These are phyloP conservation scores for Boletellus deceptivus DNA, from an alignment of 1,284 basidiomycete genomes.

Conservation along the genomic window DNA sequence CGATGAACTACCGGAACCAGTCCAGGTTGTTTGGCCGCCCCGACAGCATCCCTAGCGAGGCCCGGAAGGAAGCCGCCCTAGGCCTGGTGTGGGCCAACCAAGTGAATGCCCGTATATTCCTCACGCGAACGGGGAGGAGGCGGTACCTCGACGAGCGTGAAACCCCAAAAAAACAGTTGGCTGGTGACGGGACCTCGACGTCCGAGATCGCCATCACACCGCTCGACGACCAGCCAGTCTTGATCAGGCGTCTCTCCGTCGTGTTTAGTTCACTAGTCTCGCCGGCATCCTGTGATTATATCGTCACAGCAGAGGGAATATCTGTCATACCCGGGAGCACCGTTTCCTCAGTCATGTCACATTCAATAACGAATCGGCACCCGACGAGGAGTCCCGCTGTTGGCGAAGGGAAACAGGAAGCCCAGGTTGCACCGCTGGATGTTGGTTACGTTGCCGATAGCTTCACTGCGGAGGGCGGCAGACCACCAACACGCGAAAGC, in stretches of 20 bases:
- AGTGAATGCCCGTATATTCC: conserved; percentile 79
- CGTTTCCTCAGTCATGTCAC: conserved; percentile 4
- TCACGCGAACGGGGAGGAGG: conserved; percentile 72
- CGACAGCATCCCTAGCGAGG: conserved; percentile 53
- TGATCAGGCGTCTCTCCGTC: conserved; percentile 65
- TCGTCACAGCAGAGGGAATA: conserved; percentile 64
- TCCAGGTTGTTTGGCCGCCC: conserved; percentile 73
- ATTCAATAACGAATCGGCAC: neutral
- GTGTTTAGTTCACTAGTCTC: conserved; percentile 70
- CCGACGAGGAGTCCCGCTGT: neutral
- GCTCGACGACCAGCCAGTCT: conserved; percentile 37
- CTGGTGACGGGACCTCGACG: neutral
- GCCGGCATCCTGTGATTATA: conserved; percentile 66
- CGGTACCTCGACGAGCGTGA: conserved; percentile 47
- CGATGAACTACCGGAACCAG: conserved; percentile 63
- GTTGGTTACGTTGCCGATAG: conserved; percentile 35
- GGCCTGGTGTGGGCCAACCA: conserved; percentile 92
- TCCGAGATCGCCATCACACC: conserved; percentile 2
- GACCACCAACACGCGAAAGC: conserved; percentile 21
- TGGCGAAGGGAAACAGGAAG: conserved; percentile 1
- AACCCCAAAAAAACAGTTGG: conserved; percentile 15
- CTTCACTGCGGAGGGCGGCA: conserved; percentile 9
- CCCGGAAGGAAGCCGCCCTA: conserved; percentile 73
- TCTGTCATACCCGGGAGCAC: conserved; percentile 33
- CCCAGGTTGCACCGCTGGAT: conserved; percentile 39